Percentiles rank a stretch among this genome's conserved stretches.
Conservation (phyloP, 306 rosid species). For the Corylus heterophylla region DNA sequence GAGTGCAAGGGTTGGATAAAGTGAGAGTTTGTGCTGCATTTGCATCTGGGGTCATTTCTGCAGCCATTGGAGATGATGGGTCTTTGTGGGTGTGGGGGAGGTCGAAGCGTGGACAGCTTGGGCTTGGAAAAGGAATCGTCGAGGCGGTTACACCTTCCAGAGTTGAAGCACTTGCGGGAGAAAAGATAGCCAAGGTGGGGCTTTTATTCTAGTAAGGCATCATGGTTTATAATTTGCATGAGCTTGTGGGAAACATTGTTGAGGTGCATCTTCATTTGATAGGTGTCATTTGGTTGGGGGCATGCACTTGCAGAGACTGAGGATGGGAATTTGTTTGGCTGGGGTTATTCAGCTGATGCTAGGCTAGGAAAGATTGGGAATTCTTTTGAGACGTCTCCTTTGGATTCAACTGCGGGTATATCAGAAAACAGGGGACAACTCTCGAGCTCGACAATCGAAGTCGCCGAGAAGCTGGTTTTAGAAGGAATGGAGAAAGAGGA, state of each 20-base stretch:
- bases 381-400: slow-evolving; percentile 52
- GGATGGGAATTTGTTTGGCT: slow-evolving; percentile 86
- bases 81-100: slow-evolving; percentile 91
- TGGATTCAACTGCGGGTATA: slow-evolving; percentile 33
- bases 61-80: slow-evolving; percentile 81
- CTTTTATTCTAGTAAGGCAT: neutral
- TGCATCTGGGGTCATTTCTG: slow-evolving; percentile 87
- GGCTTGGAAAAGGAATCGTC: slow-evolving; percentile 59
- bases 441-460: slow-evolving; percentile 46
- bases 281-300: slow-evolving; percentile 97
- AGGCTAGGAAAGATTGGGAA: slow-evolving; percentile 71
- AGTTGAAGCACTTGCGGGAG: slow-evolving; percentile 65
- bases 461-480: slow-evolving; percentile 69
- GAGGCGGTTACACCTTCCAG: slow-evolving; percentile 63
- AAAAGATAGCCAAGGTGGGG: slow-evolving; percentile 68
- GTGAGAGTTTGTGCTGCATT: slow-evolving; percentile 62
- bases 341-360: slow-evolving; percentile 92
- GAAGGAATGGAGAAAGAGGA: slow-evolving; percentile 70
- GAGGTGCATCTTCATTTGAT: slow-evolving; percentile 29
- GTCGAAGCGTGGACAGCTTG: slow-evolving; percentile 89
- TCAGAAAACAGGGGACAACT: slow-evolving; percentile 22
- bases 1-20: slow-evolving; percentile 56
- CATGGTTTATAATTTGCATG: neutral
- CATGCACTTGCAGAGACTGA: slow-evolving; percentile 77
- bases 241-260: slow-evolving; percentile 14